Evolutionary conservation across 495 filamentous ascomycete genomes (phyloP).

Genomic region (Podospora tetraspora): DNA sequence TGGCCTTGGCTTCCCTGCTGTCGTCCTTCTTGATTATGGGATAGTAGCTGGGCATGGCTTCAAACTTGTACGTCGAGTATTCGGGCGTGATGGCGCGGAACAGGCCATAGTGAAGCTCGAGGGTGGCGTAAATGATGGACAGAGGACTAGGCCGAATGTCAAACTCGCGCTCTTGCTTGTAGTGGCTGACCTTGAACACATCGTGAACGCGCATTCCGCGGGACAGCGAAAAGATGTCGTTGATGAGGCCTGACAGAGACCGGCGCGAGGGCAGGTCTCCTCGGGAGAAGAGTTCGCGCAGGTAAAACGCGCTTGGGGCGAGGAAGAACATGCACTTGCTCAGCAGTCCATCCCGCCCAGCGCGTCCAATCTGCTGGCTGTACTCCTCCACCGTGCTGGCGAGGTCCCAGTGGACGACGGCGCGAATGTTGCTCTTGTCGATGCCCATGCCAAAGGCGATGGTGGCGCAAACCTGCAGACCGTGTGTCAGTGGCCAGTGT

Average conservation of each 20-base stretch:
- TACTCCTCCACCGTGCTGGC: slow-evolving; percentile 54
- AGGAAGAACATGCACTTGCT: slow-evolving; percentile 53
- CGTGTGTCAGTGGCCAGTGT: slow-evolving; percentile 3
- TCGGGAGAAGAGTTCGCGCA: slow-evolving; percentile 51
- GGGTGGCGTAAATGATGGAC: slow-evolving; percentile 44
- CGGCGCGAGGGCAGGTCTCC: slow-evolving; percentile 49
- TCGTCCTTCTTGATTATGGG: slow-evolving; percentile 20
- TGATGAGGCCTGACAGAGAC: slow-evolving; percentile 41
- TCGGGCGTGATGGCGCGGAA: slow-evolving; percentile 52
- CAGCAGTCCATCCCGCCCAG: slow-evolving; percentile 47
- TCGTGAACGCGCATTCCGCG: slow-evolving; percentile 29
- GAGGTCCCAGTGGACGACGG: slow-evolving; percentile 52
- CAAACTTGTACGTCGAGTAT: slow-evolving; percentile 49
- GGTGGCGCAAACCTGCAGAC: slow-evolving; percentile 43
- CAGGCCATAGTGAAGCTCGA: slow-evolving; percentile 51
- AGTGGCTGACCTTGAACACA: slow-evolving; percentile 41
- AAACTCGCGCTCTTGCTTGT: slow-evolving; percentile 37
- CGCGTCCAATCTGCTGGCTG: slow-evolving; percentile 56
- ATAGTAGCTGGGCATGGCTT: slow-evolving; percentile 26
- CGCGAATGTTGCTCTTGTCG: slow-evolving; percentile 55
- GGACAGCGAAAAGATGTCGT: slow-evolving; percentile 39
- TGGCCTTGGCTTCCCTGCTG: slow-evolving; percentile 30
- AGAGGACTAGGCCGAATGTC: slow-evolving; percentile 41
- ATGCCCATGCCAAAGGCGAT: slow-evolving; percentile 61
- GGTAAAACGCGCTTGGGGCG: slow-evolving; percentile 46